phyloP scores from a whole-genome alignment of 805 yeast species.

The Helenozyma rhizophorensis region DNA sequence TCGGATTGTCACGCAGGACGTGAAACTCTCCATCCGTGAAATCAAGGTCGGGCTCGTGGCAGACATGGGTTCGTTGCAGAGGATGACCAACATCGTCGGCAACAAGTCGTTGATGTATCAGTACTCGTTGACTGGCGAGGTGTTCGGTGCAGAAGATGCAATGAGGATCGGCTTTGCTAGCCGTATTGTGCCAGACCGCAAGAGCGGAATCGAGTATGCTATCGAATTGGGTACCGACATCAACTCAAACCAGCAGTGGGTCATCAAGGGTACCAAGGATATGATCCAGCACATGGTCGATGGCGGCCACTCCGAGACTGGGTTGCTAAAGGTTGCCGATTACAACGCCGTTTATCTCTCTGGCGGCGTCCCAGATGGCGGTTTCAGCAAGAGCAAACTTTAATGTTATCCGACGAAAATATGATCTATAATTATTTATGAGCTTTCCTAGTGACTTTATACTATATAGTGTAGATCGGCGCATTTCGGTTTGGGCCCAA shows the following conservation, averaged over 20 bases:
- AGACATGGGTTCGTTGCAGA: conserved; percentile 73
- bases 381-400: too few species aligned
- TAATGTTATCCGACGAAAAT: too few species aligned
- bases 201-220: conserved; percentile 49
- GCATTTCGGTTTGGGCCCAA: too few species aligned
- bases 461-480: too few species aligned
- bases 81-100: conserved; percentile 51
- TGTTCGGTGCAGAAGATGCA: conserved; percentile 55
- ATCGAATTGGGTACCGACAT: conserved; percentile 45
- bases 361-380: conserved; percentile 13
- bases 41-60: conserved; percentile 72
- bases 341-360: conserved; percentile 42
- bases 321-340: conserved; percentile 49
- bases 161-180: conserved; percentile 51
- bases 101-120: conserved; percentile 58
- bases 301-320: conserved; percentile 37
- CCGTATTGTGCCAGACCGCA: conserved; percentile 40
- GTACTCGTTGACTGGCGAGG: conserved; percentile 57
- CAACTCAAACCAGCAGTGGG: conserved; percentile 48
- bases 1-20: conserved; percentile 51
- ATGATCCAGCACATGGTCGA: conserved; percentile 40
- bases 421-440: too few species aligned
- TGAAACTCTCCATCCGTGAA: conserved; percentile 59
- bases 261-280: conserved; percentile 61
- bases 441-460: too few species aligned